phyloP scores from a whole-genome alignment of 2,329 filamentous ascomycete species.

The Talaromyces sp. region DNA sequence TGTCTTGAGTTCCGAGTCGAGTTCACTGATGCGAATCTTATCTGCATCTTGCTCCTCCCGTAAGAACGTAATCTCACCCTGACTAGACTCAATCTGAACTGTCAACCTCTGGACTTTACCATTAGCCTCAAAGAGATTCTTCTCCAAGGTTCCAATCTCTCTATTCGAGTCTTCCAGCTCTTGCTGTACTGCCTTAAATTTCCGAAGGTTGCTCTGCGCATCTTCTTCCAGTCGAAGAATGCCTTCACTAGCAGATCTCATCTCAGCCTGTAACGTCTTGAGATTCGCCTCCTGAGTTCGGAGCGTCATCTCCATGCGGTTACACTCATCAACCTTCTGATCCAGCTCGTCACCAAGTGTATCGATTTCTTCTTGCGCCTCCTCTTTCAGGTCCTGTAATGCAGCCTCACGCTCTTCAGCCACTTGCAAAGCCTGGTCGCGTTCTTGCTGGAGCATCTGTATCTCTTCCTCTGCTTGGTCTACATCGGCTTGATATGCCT shows the following conservation, averaged over 20 bases:
- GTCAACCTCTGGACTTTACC: slow-evolving; percentile 81
- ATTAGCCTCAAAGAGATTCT: slow-evolving; percentile 76
- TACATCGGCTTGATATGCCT: slow-evolving; percentile 72
- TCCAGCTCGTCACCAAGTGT: slow-evolving; percentile 61
- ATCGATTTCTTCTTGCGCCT: slow-evolving; percentile 57
- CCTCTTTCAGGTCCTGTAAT: slow-evolving; percentile 48
- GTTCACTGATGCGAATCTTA: slow-evolving; percentile 94
- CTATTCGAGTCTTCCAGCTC: slow-evolving; percentile 78
- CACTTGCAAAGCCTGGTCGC: slow-evolving; percentile 75
- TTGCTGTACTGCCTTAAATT: slow-evolving; percentile 75
- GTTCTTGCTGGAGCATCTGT: slow-evolving; percentile 71
- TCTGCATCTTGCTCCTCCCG: slow-evolving; percentile 95
- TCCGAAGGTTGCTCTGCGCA: slow-evolving; percentile 68
- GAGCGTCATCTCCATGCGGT: slow-evolving; percentile 65
- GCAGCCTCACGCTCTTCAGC: slow-evolving; percentile 58
- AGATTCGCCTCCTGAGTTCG: slow-evolving; percentile 79
- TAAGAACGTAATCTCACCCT: slow-evolving; percentile 89
- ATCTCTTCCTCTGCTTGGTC: slow-evolving; percentile 75
- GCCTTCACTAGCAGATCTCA: slow-evolving; percentile 84
- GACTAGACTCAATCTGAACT: slow-evolving; percentile 87
- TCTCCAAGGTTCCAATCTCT: slow-evolving; percentile 80
- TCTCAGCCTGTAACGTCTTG: slow-evolving; percentile 84
- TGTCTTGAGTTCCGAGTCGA: slow-evolving; percentile 75
- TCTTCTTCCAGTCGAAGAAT: slow-evolving; percentile 86
- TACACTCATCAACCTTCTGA: slow-evolving; percentile 64